Conservation (phyloP, 2,329 filamentous ascomycete species). For the Talaromyces sp. region DNA sequence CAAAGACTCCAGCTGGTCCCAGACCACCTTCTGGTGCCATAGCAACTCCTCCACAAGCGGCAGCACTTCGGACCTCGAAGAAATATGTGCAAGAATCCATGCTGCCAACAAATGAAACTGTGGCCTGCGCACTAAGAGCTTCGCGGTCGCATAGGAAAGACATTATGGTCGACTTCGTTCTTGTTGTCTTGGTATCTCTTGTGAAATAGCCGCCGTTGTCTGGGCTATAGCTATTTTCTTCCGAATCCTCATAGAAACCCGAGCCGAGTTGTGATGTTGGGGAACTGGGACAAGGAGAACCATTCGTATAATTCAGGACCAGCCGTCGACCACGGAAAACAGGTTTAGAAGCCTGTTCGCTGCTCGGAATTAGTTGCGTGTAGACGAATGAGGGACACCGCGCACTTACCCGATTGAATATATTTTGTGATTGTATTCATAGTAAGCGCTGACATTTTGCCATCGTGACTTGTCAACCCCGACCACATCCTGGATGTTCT, state of each 20-base stretch:
- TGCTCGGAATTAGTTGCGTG: slow-evolving; percentile 12
- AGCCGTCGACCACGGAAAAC: slow-evolving; percentile 54
- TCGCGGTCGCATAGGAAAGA: slow-evolving; percentile 91
- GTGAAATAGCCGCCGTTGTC: neutral
- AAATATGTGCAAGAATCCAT: slow-evolving; percentile 92
- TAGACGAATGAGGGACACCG: neutral
- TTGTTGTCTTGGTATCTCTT: slow-evolving; percentile 20
- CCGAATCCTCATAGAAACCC: slow-evolving; percentile 9
- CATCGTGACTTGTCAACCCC: slow-evolving; percentile 37
- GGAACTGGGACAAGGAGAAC: slow-evolving; percentile 58
- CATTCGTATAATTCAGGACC: slow-evolving; percentile 69
- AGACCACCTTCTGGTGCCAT: slow-evolving; percentile 54
- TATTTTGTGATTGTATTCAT: slow-evolving; percentile 36
- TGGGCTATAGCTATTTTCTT: slow-evolving; percentile 11
- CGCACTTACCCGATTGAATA: slow-evolving; percentile 43
- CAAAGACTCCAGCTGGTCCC: slow-evolving; percentile 73
- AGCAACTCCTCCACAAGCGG: slow-evolving; percentile 72
- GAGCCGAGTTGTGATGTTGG: slow-evolving; percentile 13
- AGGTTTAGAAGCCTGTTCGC: slow-evolving; percentile 40
- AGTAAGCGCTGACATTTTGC: slow-evolving; percentile 47
- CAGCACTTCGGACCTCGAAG: slow-evolving; percentile 83
- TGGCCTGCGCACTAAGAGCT: slow-evolving; percentile 60
- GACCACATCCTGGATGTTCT: slow-evolving; percentile 41
- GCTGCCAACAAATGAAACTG: slow-evolving; percentile 78
- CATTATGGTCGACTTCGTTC: slow-evolving; percentile 72